A percentile compares a stretch with the other conserved stretches of the same genome.
phyloP scores from a whole-genome alignment of 495 filamentous ascomycete genomes.

The Penicillium mononematosum region DNA sequence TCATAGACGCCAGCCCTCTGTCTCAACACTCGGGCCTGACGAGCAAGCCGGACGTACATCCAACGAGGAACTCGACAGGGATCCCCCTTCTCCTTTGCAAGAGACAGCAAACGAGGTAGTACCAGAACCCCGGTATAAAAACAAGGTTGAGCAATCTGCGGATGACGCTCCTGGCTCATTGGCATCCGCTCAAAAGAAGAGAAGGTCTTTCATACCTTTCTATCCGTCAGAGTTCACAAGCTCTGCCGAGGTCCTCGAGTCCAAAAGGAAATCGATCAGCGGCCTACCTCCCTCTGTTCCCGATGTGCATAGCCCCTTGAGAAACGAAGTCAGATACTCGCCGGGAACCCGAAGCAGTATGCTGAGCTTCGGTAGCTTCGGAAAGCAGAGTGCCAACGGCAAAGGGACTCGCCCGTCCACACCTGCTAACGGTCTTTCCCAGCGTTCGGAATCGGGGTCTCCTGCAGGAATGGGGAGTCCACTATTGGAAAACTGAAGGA shows the following conservation, averaged over 20 bases:
- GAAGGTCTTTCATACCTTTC: background rate
- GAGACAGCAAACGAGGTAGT: background rate
- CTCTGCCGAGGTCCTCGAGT: conserved; percentile 25
- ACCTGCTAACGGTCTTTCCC: conserved; percentile 27
- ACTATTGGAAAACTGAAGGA: conserved; percentile 35
- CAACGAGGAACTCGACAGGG: background rate
- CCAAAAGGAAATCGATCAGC: conserved; percentile 26
- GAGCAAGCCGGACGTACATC: conserved; percentile 1
- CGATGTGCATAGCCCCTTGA: conserved; percentile 27
- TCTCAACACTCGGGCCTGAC: conserved; percentile 25
- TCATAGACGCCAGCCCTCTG: conserved; percentile 17
- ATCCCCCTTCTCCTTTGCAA: conserved; percentile 9
- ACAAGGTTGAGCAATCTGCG: background rate
- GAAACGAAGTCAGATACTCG: conserved; percentile 32
- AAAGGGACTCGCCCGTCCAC: conserved; percentile 27
- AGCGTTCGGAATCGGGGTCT: conserved; percentile 9
- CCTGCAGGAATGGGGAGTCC: conserved; percentile 18
- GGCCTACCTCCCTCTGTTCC: conserved; percentile 23
- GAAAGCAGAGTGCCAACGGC: conserved; percentile 20
- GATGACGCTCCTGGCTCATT: conserved; percentile 8
- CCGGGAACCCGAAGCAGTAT: conserved; percentile 30
- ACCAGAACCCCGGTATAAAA: background rate
- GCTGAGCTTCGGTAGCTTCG: conserved; percentile 31
- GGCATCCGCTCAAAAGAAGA: conserved; percentile 6
- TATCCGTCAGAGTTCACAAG: conserved; percentile 4